Evolutionary conservation across 208 protist species (phyloP), one percentile per base, ranked within the genome.

Genomic region (Leishmania turanica): DNA sequence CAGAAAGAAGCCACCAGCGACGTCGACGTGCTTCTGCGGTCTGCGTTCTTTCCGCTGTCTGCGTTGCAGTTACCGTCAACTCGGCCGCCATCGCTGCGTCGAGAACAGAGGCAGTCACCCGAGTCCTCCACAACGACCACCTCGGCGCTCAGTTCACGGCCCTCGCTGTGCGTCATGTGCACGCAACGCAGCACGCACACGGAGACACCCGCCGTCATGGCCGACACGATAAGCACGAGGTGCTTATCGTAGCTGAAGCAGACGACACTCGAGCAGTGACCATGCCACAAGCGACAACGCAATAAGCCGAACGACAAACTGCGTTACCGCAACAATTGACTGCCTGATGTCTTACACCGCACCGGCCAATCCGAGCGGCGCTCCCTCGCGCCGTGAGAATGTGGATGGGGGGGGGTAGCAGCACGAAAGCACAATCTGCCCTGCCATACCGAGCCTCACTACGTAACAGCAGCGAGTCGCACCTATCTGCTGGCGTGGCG

Each of bases 161-260:
- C 66, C 69, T 84, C 76, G 37, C 5, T 62, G 58, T 75, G 62
- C 40, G 56, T 83, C n/a, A 84, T 65, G 17, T 74, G 60, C 9
- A 79, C 66, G 54, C 71, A 71, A 65, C 75, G 80, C 34, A 75
- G 87, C 62, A 87, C 68, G 27, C 0, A 45, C 42, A 82, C 81
- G 21, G 84, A 83, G 1, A 58, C 47, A 9, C 84, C 58, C 5
- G 80, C 66, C 27, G 80, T 74, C 5, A 86, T 51, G 21, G 65
- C 76, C 47, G 77, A 80, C 3, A 95, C 11, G 68, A 90, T 69
- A 72, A 95, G 93, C 2, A 89, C 81, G 45, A 92, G 82, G 79
- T 87, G 90, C 79, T 94, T 94, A 84, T 70, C 93, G 90, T 56
- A 95, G 93, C 24, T 90, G 92, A 77, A 93, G 78, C 5, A 76